A percentile compares a stretch with the other conserved stretches of the same genome.
Evolutionary conservation across 75 land plant genomes (phyloP).

Genomic region (Cryptomeria japonica): DNA sequence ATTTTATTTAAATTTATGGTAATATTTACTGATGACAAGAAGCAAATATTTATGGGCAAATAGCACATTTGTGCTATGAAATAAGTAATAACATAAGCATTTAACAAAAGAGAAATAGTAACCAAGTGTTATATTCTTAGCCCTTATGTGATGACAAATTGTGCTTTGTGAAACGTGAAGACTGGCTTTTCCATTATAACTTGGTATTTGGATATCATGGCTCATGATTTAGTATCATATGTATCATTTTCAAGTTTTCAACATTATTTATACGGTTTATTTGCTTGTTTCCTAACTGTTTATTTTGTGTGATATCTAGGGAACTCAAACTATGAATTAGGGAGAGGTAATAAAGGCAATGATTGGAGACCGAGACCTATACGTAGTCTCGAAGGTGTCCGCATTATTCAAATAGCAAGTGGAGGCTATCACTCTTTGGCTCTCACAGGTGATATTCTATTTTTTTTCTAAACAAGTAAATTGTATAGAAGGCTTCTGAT

Average conservation of each 20-base stretch:
- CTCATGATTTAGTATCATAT: neutral
- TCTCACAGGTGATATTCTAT: conserved; percentile 61
- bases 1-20: neutral
- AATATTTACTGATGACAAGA: neutral
- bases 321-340: conserved; percentile 90
- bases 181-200: neutral
- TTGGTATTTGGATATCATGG: neutral
- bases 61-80: neutral
- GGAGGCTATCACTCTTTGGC: conserved; percentile 94
- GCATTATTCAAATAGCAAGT: conserved; percentile 73
- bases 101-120: neutral
- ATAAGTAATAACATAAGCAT: neutral
- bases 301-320: conserved; percentile 44
- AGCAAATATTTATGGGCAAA: neutral
- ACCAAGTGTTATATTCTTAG: neutral
- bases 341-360: conserved; percentile 69
- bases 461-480: neutral
- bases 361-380: conserved; percentile 83
- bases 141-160: neutral
- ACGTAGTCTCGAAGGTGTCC: conserved; percentile 53
- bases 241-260: too few species aligned
- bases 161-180: neutral
- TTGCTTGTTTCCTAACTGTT: conserved; percentile 5
- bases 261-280: neutral
- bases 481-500: neutral